Evolutionary conservation across 768 basidiomycete species (phyloP).

Genomic region (Leccinum ochraceum): DNA sequence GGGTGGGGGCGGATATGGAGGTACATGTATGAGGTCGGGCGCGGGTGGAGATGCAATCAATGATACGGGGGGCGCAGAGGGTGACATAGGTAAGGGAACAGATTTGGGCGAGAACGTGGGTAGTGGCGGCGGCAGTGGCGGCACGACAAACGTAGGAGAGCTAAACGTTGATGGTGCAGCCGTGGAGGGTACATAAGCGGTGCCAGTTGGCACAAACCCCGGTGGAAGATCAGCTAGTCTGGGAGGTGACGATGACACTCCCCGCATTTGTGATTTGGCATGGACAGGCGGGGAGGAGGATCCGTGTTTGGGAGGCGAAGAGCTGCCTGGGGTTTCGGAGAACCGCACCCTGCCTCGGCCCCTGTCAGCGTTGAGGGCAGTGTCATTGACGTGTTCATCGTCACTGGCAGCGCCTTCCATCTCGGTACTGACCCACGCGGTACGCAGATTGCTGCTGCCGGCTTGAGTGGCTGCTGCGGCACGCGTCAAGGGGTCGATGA

Average conservation of each 20-base stretch:
- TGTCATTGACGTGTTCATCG: conserved; percentile 26
- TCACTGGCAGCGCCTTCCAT: conserved; percentile 38
- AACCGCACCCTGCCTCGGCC: conserved; percentile 19
- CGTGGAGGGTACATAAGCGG: conserved; percentile 17
- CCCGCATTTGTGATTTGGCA: background rate
- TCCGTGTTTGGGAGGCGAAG: conserved; percentile 14
- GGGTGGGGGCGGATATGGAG: conserved; percentile 25
- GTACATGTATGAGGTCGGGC: conserved; percentile 12
- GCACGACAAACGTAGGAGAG: conserved; percentile 13
- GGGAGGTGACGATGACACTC: conserved; percentile 19
- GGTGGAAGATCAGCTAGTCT: conserved; percentile 27
- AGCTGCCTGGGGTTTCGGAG: conserved; percentile 18
- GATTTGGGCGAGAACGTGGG: conserved; percentile 21
- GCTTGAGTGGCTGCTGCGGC: conserved; percentile 22
- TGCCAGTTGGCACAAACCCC: conserved; percentile 31
- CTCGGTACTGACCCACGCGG: conserved; percentile 45
- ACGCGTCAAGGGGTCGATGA: conserved; percentile 31
- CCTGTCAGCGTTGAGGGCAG: conserved; percentile 8
- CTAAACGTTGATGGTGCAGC: conserved; percentile 10
- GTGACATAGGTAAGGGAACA: conserved; percentile 18
- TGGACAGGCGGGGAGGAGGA: conserved; percentile 16
- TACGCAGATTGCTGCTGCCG: conserved; percentile 20
- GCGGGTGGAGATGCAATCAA: background rate
- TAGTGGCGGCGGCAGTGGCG: conserved; percentile 22
- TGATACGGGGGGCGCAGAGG: conserved; percentile 1